Evolutionary conservation across 202 grass and related monocot species (phyloP).

Genomic region (Panicum virgatum): DNA sequence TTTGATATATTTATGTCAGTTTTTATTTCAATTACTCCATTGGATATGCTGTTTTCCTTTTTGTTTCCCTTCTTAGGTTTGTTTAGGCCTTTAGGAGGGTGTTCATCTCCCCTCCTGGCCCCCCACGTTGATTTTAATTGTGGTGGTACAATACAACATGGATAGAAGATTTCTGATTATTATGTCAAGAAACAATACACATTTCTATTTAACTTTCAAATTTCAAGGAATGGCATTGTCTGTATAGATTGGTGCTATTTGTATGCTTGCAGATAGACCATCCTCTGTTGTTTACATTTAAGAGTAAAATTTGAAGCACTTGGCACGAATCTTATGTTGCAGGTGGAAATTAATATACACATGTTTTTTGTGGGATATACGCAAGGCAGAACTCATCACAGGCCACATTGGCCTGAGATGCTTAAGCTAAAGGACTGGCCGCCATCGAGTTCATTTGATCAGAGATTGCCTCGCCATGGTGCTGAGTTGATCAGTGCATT

Average conservation of each 20-base stretch:
- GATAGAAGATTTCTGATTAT: background rate
- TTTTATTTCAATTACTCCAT: background rate
- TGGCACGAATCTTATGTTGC: slow-evolving; percentile 6
- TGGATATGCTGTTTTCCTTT: background rate
- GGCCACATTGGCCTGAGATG: slow-evolving; percentile 70
- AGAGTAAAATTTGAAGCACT: background rate
- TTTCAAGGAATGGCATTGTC: no score
- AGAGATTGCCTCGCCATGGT: slow-evolving; percentile 82
- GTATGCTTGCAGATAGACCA: background rate
- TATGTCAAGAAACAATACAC: background rate
- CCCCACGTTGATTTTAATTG: background rate
- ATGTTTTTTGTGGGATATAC: slow-evolving; percentile 70
- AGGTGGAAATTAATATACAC: slow-evolving; percentile 90
- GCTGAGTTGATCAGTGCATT: slow-evolving; percentile 75
- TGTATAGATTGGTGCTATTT: no score
- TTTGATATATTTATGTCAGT: background rate
- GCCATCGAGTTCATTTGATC: slow-evolving; percentile 60
- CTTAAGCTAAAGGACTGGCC: slow-evolving; percentile 95
- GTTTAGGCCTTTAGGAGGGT: background rate
- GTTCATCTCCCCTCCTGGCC: background rate
- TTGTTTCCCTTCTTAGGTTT: no score
- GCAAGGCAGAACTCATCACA: slow-evolving; percentile 44
- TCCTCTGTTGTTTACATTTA: background rate
- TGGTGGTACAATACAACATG: background rate
- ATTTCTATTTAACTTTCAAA: no score